Evolutionary conservation across 768 basidiomycete species (phyloP).

Genomic region (Trametes maxima): DNA sequence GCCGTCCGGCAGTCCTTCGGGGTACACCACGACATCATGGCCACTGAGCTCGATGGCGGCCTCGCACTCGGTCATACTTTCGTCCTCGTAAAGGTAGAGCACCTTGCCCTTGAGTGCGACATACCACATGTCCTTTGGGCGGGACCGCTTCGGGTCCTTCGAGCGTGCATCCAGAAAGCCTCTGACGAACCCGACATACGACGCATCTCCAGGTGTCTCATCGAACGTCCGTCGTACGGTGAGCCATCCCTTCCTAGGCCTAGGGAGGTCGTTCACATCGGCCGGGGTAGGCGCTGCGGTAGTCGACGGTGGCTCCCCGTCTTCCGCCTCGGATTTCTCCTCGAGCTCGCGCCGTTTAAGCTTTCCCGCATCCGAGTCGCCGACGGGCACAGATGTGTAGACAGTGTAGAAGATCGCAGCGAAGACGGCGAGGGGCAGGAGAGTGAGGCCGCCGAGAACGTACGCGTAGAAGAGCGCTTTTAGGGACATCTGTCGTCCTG

Average conservation of each 20-base stretch:
- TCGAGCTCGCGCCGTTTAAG: conserved; percentile 30
- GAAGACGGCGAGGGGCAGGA: conserved; percentile 76
- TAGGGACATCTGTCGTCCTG: conserved; percentile 53
- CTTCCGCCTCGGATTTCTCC: conserved; percentile 21
- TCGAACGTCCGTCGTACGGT: conserved; percentile 81
- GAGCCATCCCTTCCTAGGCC: conserved; percentile 78
- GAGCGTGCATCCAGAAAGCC: conserved; percentile 82
- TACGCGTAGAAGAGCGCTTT: conserved; percentile 81
- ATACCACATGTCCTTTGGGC: conserved; percentile 93
- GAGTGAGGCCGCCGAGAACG: conserved; percentile 86
- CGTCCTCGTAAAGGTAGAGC: conserved; percentile 92
- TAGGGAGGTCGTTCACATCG: conserved; percentile 59
- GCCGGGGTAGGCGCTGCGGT: conserved; percentile 29
- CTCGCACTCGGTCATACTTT: conserved; percentile 86
- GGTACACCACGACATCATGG: conserved; percentile 76
- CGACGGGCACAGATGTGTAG: conserved; percentile 87
- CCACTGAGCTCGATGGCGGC: conserved; percentile 85
- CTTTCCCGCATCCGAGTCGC: conserved; percentile 49
- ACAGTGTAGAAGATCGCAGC: conserved; percentile 59
- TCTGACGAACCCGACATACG: conserved; percentile 79
- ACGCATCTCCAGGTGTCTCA: conserved; percentile 59
- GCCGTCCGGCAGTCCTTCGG: conserved; percentile 76
- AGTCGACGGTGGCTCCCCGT: conserved; percentile 36
- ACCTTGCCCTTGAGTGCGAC: conserved; percentile 90
- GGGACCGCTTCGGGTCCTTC: conserved; percentile 79